Percentiles rank a stretch among this genome's conserved stretches.
phyloP scores from a whole-genome alignment of 2,329 filamentous ascomycete genomes.

The Lithohypha guttulata region DNA sequence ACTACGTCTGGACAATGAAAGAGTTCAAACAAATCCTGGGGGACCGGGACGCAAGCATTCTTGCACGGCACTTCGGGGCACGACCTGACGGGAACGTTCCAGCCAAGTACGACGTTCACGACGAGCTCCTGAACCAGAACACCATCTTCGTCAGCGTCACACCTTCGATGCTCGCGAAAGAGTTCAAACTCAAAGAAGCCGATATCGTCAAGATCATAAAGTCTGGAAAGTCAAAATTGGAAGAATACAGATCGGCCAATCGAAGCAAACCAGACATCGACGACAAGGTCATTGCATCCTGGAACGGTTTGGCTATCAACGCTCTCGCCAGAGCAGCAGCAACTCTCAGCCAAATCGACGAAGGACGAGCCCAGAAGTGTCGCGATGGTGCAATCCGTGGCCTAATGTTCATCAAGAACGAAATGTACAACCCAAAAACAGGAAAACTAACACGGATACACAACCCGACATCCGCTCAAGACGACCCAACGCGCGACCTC shows the following conservation, averaged over 20 bases:
- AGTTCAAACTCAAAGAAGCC: constrained; percentile 60
- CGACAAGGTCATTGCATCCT: constrained; percentile 75
- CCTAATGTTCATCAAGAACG: constrained; percentile 58
- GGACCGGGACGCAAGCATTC: constrained; percentile 56
- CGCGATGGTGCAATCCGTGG: constrained; percentile 56
- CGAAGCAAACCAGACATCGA: constrained; percentile 69
- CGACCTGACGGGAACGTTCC: constrained; percentile 75
- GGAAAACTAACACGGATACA: constrained; percentile 52
- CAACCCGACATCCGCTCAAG: constrained; percentile 1
- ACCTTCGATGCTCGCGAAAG: constrained; percentile 56
- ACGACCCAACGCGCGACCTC: constrained; percentile 42
- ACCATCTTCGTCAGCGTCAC: constrained; percentile 64
- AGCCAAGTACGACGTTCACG: constrained; percentile 71
- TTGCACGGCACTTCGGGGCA: constrained; percentile 77
- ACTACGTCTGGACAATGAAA: constrained; percentile 84
- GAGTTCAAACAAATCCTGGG: constrained; percentile 72
- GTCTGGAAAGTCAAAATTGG: constrained; percentile 56
- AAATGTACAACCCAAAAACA: constrained; percentile 57
- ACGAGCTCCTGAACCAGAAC: constrained; percentile 92
- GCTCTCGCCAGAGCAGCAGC: constrained; percentile 67
- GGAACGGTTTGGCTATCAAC: constrained; percentile 81
- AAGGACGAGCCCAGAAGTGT: constrained; percentile 49
- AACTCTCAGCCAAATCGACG: constrained; percentile 51
- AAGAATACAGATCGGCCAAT: constrained; percentile 60
- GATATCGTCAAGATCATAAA: constrained; percentile 59